Conservation (phyloP, 345 rosid genomes). For the Aquilaria yunnanensis region DNA sequence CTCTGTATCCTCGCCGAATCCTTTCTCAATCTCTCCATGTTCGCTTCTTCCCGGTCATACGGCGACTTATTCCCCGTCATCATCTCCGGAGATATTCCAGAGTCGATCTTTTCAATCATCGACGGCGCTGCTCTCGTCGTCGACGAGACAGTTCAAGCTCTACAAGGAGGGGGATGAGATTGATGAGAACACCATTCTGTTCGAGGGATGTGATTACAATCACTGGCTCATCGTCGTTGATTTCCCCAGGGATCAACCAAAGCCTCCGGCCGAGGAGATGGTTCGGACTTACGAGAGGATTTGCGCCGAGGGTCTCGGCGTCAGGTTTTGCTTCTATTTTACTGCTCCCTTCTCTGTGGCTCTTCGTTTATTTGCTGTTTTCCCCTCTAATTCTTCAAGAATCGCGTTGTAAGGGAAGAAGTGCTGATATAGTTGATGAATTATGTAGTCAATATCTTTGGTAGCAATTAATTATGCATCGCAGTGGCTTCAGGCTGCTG, state of each 20-base stretch:
- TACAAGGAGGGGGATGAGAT: constrained; percentile 72
- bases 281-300: constrained; percentile 65
- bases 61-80: background rate
- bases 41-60: constrained; percentile 1
- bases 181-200: constrained; percentile 57
- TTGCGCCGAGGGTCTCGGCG: constrained; percentile 61
- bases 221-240: constrained; percentile 91
- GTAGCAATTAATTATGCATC: background rate
- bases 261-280: constrained; percentile 66
- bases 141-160: constrained; percentile 23
- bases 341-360: no score
- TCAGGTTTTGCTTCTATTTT: constrained; percentile 38
- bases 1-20: constrained; percentile 18
- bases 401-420: background rate
- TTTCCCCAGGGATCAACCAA: constrained; percentile 46
- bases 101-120: constrained; percentile 26
- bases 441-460: background rate
- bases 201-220: constrained; percentile 84
- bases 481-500: background rate
- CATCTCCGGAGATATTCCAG: constrained; percentile 12
- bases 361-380: background rate
- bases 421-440: no score
- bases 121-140: no score
- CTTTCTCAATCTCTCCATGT: background rate
- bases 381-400: background rate